Conservation (phyloP, 2,329 filamentous ascomycete genomes). For the Thelonectria blattea region DNA sequence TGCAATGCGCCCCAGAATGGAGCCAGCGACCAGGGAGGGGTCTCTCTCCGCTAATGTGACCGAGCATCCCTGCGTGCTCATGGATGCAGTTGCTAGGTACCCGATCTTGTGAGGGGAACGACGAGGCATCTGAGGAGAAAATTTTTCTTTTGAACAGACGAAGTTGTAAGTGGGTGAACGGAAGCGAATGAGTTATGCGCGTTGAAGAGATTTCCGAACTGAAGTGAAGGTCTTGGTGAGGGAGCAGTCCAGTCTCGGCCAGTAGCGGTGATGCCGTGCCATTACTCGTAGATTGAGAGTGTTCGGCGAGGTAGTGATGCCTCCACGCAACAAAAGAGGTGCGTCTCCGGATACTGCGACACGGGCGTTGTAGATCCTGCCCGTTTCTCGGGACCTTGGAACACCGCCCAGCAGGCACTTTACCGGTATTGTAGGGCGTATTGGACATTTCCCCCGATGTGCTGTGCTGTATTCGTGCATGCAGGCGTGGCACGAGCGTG, state of each 20-base stretch:
- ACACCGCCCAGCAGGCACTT: background rate
- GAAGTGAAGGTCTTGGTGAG: background rate
- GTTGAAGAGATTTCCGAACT: background rate
- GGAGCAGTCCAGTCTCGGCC: background rate
- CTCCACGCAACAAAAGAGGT: background rate
- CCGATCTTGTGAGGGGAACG: slow-evolving; percentile 13
- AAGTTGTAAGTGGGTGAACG: background rate
- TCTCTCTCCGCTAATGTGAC: background rate
- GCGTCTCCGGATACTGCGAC: background rate
- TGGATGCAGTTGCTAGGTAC: slow-evolving; percentile 18
- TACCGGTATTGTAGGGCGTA: background rate
- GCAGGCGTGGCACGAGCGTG: background rate
- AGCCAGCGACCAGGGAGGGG: background rate
- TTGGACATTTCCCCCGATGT: background rate
- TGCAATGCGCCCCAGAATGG: slow-evolving; percentile 20
- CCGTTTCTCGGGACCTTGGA: background rate
- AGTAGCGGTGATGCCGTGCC: background rate
- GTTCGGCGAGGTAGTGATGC: background rate
- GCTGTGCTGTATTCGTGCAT: background rate
- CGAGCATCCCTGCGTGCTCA: slow-evolving; percentile 8
- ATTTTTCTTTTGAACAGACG: slow-evolving; percentile 4
- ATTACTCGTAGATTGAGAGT: background rate
- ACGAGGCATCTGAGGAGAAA: slow-evolving; percentile 3
- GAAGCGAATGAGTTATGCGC: background rate
- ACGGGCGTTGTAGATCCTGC: background rate